phyloP scores from a whole-genome alignment of 2,329 filamentous ascomycete genomes.

The Phaeosphaeriaceae sp. region DNA sequence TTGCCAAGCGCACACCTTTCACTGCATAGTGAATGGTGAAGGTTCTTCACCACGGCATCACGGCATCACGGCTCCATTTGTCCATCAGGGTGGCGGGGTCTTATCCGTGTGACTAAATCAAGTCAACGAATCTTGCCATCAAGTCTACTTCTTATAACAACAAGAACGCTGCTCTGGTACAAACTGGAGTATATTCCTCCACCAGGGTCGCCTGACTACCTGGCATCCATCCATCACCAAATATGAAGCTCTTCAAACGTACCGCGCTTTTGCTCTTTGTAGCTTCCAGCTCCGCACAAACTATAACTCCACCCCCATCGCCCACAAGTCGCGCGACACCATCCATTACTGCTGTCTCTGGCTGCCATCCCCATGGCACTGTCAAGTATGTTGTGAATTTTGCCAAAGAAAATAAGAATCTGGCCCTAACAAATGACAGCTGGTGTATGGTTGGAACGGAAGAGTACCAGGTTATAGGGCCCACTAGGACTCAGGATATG shows the following conservation, averaged over 20 bases:
- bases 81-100: slow-evolving; percentile 19
- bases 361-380: slow-evolving; percentile 59
- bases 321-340: slow-evolving; percentile 17
- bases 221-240: slow-evolving; percentile 2
- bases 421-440: slow-evolving; percentile 33
- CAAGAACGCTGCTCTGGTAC: slow-evolving; percentile 18
- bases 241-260: slow-evolving; percentile 19
- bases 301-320: slow-evolving; percentile 9
- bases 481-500: slow-evolving; percentile 62
- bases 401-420: background rate
- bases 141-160: slow-evolving; percentile 24
- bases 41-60: slow-evolving; percentile 28
- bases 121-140: slow-evolving; percentile 2
- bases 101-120: slow-evolving; percentile 6
- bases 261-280: slow-evolving; percentile 10
- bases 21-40: slow-evolving; percentile 7
- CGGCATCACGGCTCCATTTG: slow-evolving; percentile 15
- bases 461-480: slow-evolving; percentile 55
- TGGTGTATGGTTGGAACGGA: slow-evolving; percentile 54
- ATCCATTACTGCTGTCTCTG: slow-evolving; percentile 56
- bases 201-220: background rate
- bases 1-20: slow-evolving; percentile 19
- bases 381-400: slow-evolving; percentile 47
- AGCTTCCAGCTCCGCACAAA: slow-evolving; percentile 24
- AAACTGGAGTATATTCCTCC: slow-evolving; percentile 5